Conservation (phyloP, 805 yeast genomes). For the Barnettozyma wickerhamii region DNA sequence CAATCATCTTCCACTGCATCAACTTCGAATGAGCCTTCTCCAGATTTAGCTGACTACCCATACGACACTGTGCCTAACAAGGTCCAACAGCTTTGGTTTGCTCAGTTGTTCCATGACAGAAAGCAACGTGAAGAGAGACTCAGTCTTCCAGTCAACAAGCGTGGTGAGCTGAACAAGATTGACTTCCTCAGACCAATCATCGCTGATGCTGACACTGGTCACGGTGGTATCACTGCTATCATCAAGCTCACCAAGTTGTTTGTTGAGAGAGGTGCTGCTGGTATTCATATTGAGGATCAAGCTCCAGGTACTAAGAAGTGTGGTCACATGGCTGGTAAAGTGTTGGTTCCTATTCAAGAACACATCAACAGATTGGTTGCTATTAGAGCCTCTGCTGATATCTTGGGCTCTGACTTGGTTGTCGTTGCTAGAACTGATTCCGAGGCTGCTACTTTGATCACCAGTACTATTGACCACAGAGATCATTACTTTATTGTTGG, state of each 20-base stretch:
- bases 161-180: slow-evolving; percentile 65
- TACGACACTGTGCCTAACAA: slow-evolving; percentile 98
- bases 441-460: slow-evolving; percentile 93
- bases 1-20: slow-evolving; percentile 98
- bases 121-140: slow-evolving; percentile 76
- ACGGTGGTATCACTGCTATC: slow-evolving; percentile 96
- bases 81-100: slow-evolving; percentile 95
- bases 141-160: slow-evolving; percentile 53
- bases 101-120: slow-evolving; percentile 95
- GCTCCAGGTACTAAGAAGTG: slow-evolving; percentile 99
- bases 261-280: slow-evolving; percentile 98
- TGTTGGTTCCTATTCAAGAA: slow-evolving; percentile 95
- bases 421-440: slow-evolving; percentile 96
- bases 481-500: slow-evolving; percentile 93
- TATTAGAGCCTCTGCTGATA: slow-evolving; percentile 92
- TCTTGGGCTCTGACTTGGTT: slow-evolving; percentile 80
- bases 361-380: slow-evolving; percentile 93
- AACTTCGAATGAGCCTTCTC: slow-evolving; percentile 95
- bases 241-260: slow-evolving; percentile 93
- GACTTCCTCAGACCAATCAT: slow-evolving; percentile 93
- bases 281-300: slow-evolving; percentile 98
- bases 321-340: slow-evolving; percentile 99
- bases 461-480: slow-evolving; percentile 90
- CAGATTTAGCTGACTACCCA: slow-evolving; percentile 98
- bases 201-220: slow-evolving; percentile 99